phyloP scores from a whole-genome alignment of 2,329 filamentous ascomycete species.

The Aspergillus neoniger region DNA sequence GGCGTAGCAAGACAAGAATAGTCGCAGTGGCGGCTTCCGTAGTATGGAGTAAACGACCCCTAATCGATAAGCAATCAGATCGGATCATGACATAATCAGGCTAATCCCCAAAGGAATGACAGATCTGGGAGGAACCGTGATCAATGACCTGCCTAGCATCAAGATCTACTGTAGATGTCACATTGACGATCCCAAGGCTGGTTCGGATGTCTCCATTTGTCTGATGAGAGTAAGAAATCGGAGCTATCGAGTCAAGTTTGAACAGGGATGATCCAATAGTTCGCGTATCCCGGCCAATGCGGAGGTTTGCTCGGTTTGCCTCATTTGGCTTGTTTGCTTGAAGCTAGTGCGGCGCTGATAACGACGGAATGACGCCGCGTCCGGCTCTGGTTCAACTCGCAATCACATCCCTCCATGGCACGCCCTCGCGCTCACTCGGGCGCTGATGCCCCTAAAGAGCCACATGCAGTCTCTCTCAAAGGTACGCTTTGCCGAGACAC shows the following conservation, averaged over 20 bases:
- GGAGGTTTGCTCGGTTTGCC: slow-evolving; percentile 32
- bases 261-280: too few species aligned
- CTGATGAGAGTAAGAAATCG: neutral
- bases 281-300: neutral
- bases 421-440: slow-evolving; percentile 45
- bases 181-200: too few species aligned
- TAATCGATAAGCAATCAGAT: neutral
- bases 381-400: neutral
- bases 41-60: neutral
- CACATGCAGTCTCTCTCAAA: slow-evolving; percentile 77
- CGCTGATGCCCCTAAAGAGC: slow-evolving; percentile 63
- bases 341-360: slow-evolving; percentile 12
- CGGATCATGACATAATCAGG: slow-evolving; percentile 12
- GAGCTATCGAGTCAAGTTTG: neutral
- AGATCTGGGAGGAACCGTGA: neutral
- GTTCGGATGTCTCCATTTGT: neutral
- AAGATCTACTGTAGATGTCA: neutral
- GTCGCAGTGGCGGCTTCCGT: neutral
- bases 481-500: slow-evolving; percentile 41
- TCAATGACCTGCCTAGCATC: neutral
- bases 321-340: slow-evolving; percentile 27
- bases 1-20: neutral
- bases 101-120: neutral
- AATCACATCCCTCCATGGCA: slow-evolving; percentile 35
- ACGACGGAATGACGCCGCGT: slow-evolving; percentile 13